A percentile compares a stretch with the other conserved stretches of the same genome.
These are phyloP conservation scores for Populus hybrid DNA, from an alignment of 441 rosid genomes.

Conservation along the genomic window DNA sequence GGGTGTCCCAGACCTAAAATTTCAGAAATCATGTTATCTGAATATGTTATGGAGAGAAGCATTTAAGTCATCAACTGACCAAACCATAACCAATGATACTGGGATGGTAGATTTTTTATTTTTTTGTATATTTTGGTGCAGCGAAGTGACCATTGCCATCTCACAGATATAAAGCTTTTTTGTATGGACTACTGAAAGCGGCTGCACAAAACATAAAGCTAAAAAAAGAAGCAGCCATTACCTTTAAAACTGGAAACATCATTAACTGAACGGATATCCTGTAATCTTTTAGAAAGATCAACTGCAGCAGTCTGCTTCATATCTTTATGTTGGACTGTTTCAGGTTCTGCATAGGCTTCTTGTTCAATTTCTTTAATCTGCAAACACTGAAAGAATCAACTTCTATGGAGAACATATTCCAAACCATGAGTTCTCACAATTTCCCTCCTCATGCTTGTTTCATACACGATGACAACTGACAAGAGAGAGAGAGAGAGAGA, in stretches of 20 bases:
- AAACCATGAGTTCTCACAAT: not conserved
- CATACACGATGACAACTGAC: not conserved
- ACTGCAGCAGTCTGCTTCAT: slow-evolving; percentile 66
- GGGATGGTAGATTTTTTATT: not conserved
- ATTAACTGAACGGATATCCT: slow-evolving; percentile 52
- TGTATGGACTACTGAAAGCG: not conserved
- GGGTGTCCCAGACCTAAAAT: not conserved
- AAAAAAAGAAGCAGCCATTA: slow-evolving; percentile 8
- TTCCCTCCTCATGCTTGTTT: not conserved
- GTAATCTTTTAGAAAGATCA: slow-evolving; percentile 80
- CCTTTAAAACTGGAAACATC: slow-evolving; percentile 79
- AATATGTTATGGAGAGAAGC: not conserved
- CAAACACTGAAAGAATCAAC: not conserved
- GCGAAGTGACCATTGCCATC: not conserved
- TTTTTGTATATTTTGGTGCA: too few relatives aligned
- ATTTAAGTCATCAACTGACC: too few relatives aligned
- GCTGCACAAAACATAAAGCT: not conserved
- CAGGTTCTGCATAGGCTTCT: slow-evolving; percentile 54
- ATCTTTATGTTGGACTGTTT: slow-evolving; percentile 45
- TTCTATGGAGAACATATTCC: not conserved
- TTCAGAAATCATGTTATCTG: not conserved
- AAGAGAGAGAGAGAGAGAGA: not conserved
- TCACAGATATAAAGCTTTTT: not conserved
- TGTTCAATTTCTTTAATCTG: slow-evolving; percentile 86
- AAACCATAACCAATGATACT: not conserved